phyloP scores from a whole-genome alignment of 2,329 filamentous ascomycete species.

The Xylaria sp. region DNA sequence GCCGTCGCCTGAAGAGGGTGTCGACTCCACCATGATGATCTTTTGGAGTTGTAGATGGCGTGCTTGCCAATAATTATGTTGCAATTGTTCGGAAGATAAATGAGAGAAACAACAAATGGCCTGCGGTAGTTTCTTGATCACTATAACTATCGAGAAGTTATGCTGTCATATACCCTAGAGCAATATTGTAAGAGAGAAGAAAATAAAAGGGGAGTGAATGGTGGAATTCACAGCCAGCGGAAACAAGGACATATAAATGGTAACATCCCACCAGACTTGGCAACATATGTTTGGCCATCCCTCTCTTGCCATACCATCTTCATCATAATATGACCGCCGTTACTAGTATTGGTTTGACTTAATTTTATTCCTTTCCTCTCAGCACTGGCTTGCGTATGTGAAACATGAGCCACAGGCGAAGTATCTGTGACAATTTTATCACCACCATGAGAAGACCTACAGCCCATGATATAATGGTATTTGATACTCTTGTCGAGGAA shows the following conservation, averaged over 20 bases:
- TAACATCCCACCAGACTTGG: not conserved
- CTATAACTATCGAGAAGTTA: not conserved
- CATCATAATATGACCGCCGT: not conserved
- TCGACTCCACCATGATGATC: conserved; percentile 20
- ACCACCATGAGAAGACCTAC: not conserved
- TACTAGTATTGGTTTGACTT: not conserved
- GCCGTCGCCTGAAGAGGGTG: conserved; percentile 21
- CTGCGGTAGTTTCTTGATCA: not conserved
- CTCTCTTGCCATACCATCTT: not conserved
- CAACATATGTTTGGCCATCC: not conserved
- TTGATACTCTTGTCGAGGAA: not conserved
- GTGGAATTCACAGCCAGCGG: not conserved
- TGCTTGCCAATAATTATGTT: conserved; percentile 20
- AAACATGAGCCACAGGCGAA: not conserved
- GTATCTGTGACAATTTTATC: not conserved
- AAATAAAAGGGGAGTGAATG: no score
- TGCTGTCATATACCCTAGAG: not conserved
- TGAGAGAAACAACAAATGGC: not conserved
- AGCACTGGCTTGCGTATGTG: not conserved
- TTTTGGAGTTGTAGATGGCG: conserved; percentile 17
- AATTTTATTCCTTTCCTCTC: not conserved
- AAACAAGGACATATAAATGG: not conserved
- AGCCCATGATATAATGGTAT: not conserved
- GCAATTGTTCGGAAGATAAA: conserved; percentile 1
- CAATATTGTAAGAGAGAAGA: not conserved